Evolutionary conservation across 495 filamentous ascomycete species (phyloP).

Genomic region (Chaetomium tenue): DNA sequence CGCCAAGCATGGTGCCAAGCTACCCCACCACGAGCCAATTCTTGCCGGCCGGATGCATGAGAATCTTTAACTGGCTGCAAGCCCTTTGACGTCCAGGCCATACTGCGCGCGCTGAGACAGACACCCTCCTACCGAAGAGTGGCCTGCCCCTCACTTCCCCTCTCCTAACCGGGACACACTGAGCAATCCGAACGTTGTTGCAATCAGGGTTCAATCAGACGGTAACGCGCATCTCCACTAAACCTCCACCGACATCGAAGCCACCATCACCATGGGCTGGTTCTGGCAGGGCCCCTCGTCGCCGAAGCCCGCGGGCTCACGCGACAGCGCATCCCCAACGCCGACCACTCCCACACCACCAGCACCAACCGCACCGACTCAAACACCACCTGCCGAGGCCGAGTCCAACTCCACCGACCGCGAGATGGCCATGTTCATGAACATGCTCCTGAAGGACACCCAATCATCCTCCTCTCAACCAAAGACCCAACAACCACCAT

Average conservation of each 20-base stretch:
- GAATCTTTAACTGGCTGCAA: conserved; percentile 10
- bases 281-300: conserved; percentile 43
- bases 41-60: neutral
- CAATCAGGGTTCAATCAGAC: neutral
- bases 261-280: conserved; percentile 50
- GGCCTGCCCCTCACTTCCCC: conserved; percentile 14
- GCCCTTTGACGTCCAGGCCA: neutral
- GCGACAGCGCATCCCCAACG: conserved; percentile 21
- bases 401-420: conserved; percentile 33
- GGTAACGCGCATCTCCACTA: neutral
- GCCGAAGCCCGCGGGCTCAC: conserved; percentile 22
- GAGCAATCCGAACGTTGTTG: neutral
- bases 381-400: conserved; percentile 2
- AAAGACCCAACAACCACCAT: neutral
- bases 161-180: neutral
- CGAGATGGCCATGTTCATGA: conserved; percentile 46
- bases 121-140: neutral
- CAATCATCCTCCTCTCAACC: conserved; percentile 12
- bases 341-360: conserved; percentile 14
- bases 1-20: neutral
- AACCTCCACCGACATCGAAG: neutral
- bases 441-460: conserved; percentile 38
- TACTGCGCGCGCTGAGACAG: neutral
- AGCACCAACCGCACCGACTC: conserved; percentile 17
- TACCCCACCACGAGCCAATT: neutral